These are phyloP conservation scores for Ceratocystis eucalypticola DNA, from an alignment of 2,329 filamentous ascomycete genomes.

Conservation along the genomic window DNA sequence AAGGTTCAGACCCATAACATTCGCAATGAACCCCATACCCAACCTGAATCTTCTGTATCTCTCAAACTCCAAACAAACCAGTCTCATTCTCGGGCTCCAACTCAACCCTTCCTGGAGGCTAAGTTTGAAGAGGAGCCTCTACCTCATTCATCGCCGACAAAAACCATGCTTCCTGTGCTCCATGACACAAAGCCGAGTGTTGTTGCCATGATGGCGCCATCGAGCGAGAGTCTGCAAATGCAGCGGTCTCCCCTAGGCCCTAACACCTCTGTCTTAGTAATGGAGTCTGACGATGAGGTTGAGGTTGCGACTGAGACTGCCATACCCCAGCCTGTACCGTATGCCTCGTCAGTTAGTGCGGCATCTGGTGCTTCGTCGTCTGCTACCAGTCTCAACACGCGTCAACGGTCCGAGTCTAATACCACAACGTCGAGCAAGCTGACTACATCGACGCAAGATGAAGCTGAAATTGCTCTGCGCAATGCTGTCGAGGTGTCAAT, in stretches of 20 bases:
- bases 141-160: not conserved
- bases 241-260: conserved; percentile 22
- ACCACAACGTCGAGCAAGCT: conserved; percentile 27
- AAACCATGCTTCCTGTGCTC: not conserved
- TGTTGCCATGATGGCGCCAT: not conserved
- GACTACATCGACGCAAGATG: conserved; percentile 27
- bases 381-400: conserved; percentile 22
- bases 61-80: not conserved
- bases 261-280: conserved; percentile 28
- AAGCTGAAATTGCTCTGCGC: conserved; percentile 33
- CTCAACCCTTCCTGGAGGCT: not conserved
- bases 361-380: conserved; percentile 28
- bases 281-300: conserved; percentile 31
- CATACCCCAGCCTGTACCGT: conserved; percentile 22
- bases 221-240: not conserved
- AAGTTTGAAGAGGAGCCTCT: conserved; percentile 7
- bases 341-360: conserved; percentile 28
- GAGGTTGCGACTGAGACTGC: conserved; percentile 23
- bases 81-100: not conserved
- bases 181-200: not conserved
- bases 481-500: conserved; percentile 53
- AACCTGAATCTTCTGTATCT: conserved; percentile 1
- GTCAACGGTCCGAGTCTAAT: conserved; percentile 24
- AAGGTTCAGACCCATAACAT: not conserved
- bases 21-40: conserved; percentile 6